These are phyloP conservation scores for Globisporangium recalcitrans DNA, from an alignment of 352 stramenopile genomes.

Conservation along the genomic window DNA sequence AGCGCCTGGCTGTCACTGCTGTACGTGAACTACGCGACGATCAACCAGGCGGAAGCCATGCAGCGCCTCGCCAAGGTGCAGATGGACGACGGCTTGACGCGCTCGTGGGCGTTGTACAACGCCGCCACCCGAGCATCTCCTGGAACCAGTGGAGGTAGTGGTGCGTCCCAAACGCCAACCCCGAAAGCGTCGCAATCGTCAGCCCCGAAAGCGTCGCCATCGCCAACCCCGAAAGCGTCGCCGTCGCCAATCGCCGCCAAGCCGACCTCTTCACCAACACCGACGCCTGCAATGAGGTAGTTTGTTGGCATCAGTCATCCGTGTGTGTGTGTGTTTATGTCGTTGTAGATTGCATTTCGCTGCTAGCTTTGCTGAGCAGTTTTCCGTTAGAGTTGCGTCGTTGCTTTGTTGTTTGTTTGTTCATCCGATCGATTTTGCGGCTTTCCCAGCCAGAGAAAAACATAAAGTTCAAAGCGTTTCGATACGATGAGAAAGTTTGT, in stretches of 20 bases:
- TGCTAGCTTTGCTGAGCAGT: neutral
- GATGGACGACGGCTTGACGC: conserved; percentile 64
- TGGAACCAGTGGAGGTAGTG: neutral
- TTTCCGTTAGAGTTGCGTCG: neutral
- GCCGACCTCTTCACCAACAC: neutral
- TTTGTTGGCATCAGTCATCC: neutral
- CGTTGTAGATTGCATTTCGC: neutral
- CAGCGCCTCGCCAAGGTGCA: conserved; percentile 38
- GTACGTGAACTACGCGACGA: conserved; percentile 57
- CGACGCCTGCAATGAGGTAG: neutral
- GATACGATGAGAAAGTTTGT: no score
- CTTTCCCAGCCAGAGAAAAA: conserved; percentile 1
- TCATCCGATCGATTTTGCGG: neutral
- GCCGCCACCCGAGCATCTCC: conserved; percentile 31
- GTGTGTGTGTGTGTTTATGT: no score
- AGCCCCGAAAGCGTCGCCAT: no score
- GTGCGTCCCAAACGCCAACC: neutral
- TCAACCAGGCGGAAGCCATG: conserved; percentile 50
- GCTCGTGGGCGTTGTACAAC: conserved; percentile 68
- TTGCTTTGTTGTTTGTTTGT: no score
- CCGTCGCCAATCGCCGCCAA: neutral
- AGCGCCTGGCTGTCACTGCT: conserved; percentile 66
- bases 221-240: no score
- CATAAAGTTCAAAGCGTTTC: neutral
- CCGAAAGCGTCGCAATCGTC: no score